Conservation (phyloP, 805 yeast genomes). For the Saturnispora dispora region DNA sequence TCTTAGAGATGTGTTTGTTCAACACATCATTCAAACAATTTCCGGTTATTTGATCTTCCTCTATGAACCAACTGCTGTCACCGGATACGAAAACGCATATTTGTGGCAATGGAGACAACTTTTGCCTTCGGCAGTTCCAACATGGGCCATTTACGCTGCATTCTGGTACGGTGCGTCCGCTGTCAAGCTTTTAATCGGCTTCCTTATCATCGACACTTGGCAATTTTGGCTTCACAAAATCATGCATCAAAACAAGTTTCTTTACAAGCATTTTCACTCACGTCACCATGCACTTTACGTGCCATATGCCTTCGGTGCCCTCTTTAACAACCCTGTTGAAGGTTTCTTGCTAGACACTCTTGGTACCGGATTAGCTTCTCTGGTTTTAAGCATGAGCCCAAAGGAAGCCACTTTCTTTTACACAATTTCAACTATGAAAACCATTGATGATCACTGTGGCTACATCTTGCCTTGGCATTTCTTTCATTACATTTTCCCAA, state of each 20-base stretch:
- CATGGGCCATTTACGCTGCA: slow-evolving; percentile 36
- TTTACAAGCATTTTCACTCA: slow-evolving; percentile 81
- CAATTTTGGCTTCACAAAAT: slow-evolving; percentile 82
- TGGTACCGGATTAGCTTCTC: slow-evolving; percentile 81
- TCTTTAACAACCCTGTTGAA: slow-evolving; percentile 89
- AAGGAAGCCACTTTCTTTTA: slow-evolving; percentile 69
- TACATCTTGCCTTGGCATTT: slow-evolving; percentile 87
- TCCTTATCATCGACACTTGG: slow-evolving; percentile 84
- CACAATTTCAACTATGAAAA: slow-evolving; percentile 87
- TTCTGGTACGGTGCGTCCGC: slow-evolving; percentile 60
- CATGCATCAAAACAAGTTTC: slow-evolving; percentile 74
- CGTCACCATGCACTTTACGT: slow-evolving; percentile 91
- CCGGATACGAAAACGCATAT: slow-evolving; percentile 39
- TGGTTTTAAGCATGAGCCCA: slow-evolving; percentile 54
- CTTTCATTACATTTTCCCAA: slow-evolving; percentile 86
- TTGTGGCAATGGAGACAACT: slow-evolving; percentile 39
- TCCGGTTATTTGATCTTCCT: slow-evolving; percentile 50
- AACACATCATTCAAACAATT: slow-evolving; percentile 74
- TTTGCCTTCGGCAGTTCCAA: slow-evolving; percentile 34
- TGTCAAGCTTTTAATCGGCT: slow-evolving; percentile 51
- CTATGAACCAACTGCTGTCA: slow-evolving; percentile 47
- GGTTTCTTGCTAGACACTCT: slow-evolving; percentile 87
- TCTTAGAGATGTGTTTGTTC: slow-evolving; percentile 69
- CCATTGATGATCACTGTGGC: slow-evolving; percentile 99
- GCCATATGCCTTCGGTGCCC: slow-evolving; percentile 95